Base-by-base conservation (phyloP, 495 filamentous ascomycete genomes). In the Penicillium manginii region DNA sequence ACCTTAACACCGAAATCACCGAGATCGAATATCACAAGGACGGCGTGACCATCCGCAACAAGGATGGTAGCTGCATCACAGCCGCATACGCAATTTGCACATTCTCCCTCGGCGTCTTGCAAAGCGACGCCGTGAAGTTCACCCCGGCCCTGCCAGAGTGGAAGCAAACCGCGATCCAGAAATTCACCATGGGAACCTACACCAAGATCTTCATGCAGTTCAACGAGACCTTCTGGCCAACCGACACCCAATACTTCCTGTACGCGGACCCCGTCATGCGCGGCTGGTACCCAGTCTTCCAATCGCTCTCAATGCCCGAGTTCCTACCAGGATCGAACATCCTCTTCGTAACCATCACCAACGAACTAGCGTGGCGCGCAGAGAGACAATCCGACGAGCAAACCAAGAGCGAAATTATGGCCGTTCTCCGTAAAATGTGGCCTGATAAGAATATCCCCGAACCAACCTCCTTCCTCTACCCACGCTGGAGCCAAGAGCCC, bases 131-230 rank as follows among this genome's bases (percentile, higher is more conserved):
- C 2, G 82, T 91, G 2, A 71, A 67, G 0, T 92, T 92, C 69
- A 62, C 71, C 3, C 89, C 89, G 0, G 66, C 70, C 10, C 75
- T 91, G 0, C 89, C 89, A 2, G 70, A 71, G 9, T 91, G 87
- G 88, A 91, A 92, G 65, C 76, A 80, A 19, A 78, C 79, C 21
- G 85, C 84, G 11, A 87, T 91, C 60, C 81, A 83, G 3, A 83
- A 81, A 40, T 89, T 90, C 70, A 77, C 81, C 54, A 88, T 92
- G 84, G 88, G 84, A 22, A 91, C 86, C 2, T 92, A 91, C 75
- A 91, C 87, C 59, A 91, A 91, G 67, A 86, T 91, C 61, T 91
- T 91, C 77, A 71, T 91, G 32, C 88, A 89, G 50, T 92, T 91
- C 68, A 79, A 83, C 55, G 72, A 86, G 35, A 83, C 84, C 8